phyloP scores from a whole-genome alignment of 345 rosid genomes.

The Physaria fendleri region DNA sequence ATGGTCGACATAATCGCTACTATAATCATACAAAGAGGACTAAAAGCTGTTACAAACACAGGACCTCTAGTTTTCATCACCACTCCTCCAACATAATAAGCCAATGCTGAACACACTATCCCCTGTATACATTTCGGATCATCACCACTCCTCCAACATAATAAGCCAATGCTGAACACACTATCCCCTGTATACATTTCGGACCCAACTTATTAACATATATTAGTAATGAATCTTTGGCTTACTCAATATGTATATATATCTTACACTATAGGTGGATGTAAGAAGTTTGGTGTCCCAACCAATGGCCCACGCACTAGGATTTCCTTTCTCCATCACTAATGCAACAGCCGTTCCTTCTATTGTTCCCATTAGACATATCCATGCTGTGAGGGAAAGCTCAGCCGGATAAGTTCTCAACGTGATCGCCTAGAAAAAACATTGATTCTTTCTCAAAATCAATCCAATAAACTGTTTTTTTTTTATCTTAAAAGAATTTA shows the following conservation, averaged over 20 bases:
- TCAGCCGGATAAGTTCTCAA: conserved; percentile 63
- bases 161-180: conserved; percentile 73
- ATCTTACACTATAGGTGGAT: conserved; percentile 56
- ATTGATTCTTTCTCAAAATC: neutral
- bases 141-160: conserved; percentile 70
- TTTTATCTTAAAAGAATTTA: too few species aligned
- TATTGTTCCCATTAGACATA: conserved; percentile 65
- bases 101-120: conserved; percentile 61
- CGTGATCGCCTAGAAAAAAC: conserved; percentile 49
- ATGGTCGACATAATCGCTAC: conserved; percentile 70
- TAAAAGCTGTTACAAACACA: conserved; percentile 82
- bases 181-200: conserved; percentile 55
- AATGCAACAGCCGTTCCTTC: conserved; percentile 53
- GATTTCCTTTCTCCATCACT: conserved; percentile 63
- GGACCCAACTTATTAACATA: neutral
- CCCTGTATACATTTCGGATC: conserved; percentile 56
- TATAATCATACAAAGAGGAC: conserved; percentile 71
- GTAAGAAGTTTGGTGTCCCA: conserved; percentile 78
- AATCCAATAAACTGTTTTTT: neutral
- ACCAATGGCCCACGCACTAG: conserved; percentile 46
- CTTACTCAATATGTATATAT: neutral
- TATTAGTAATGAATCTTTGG: neutral
- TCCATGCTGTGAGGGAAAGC: conserved; percentile 79
- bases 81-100: conserved; percentile 70
- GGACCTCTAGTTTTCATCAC: conserved; percentile 84